Evolutionary conservation across 192 early-diverging fungal species (phyloP).

Genomic region (Kappamyces sp.): DNA sequence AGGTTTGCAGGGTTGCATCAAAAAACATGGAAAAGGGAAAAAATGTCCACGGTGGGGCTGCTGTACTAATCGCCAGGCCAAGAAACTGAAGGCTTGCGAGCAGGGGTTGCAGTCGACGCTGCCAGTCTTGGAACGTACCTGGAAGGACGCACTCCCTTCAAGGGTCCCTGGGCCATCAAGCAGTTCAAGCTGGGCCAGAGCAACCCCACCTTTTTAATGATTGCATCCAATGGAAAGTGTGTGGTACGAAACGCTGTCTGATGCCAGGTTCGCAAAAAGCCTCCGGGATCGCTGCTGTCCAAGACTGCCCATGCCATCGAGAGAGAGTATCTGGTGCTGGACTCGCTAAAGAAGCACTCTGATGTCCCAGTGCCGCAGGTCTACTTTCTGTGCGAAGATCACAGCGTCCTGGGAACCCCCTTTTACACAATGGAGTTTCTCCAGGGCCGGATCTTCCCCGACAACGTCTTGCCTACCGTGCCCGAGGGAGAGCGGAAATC

Average conservation of each 20-base stretch:
- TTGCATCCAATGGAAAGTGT: constrained; percentile 55
- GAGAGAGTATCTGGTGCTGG: constrained; percentile 76
- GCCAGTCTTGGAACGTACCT: constrained; percentile 52
- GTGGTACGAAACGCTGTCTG: constrained; percentile 44
- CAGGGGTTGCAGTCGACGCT: constrained; percentile 1
- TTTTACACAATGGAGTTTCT: constrained; percentile 98
- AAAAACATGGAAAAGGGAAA: too few relatives aligned
- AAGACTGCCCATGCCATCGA: constrained; percentile 89
- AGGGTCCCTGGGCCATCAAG: constrained; percentile 58
- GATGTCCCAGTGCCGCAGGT: constrained; percentile 87
- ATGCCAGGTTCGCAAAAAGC: constrained; percentile 90
- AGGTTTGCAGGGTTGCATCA: too few relatives aligned
- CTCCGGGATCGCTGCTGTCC: constrained; percentile 76
- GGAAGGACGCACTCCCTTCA: constrained; percentile 29
- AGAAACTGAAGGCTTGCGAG: constrained; percentile 9
- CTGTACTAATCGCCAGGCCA: neutral
- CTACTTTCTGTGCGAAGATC: constrained; percentile 82
- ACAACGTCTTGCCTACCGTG: constrained; percentile 20
- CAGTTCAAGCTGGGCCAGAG: constrained; percentile 92
- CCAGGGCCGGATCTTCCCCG: constrained; percentile 79
- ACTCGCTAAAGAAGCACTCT: constrained; percentile 65
- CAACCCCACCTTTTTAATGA: constrained; percentile 90
- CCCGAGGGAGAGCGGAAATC: neutral
- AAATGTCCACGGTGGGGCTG: too few relatives aligned
- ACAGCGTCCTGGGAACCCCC: constrained; percentile 76